Conservation (phyloP, 2,329 filamentous ascomycete species). For the Knufia fluminis region DNA sequence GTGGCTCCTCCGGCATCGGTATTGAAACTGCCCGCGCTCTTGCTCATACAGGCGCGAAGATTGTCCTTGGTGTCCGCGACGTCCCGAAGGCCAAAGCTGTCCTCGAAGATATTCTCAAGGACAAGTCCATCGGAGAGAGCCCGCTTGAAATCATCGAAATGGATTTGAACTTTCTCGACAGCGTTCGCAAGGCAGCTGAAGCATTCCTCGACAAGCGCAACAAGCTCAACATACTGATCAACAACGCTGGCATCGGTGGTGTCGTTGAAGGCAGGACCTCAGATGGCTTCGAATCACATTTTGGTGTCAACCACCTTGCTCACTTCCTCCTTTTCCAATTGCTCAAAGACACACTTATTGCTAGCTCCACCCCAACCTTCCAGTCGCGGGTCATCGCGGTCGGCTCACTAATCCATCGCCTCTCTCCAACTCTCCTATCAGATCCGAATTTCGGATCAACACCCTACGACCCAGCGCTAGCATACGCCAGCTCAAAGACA, state of each 20-base stretch:
- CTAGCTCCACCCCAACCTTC: slow-evolving; percentile 30
- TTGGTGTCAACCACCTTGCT: slow-evolving; percentile 28
- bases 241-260: slow-evolving; percentile 14
- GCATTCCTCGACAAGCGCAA: slow-evolving; percentile 19
- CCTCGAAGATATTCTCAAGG: slow-evolving; percentile 21
- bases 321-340: slow-evolving; percentile 46
- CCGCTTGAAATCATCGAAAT: slow-evolving; percentile 27
- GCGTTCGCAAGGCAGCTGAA: slow-evolving; percentile 24
- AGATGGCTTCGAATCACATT: slow-evolving; percentile 43
- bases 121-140: slow-evolving; percentile 1
- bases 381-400: slow-evolving; percentile 41
- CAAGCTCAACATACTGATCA: slow-evolving; percentile 12
- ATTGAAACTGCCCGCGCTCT: slow-evolving; percentile 34
- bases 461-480: slow-evolving; percentile 28
- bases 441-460: slow-evolving; percentile 34
- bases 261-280: slow-evolving; percentile 21
- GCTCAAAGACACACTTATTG: slow-evolving; percentile 36
- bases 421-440: slow-evolving; percentile 24
- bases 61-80: slow-evolving; percentile 32
- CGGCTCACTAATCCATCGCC: slow-evolving; percentile 37
- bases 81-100: slow-evolving; percentile 27
- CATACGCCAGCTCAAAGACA: slow-evolving; percentile 44
- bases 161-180: slow-evolving; percentile 26
- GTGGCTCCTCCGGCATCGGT: slow-evolving; percentile 32
- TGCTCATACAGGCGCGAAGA: slow-evolving; percentile 29